Evolutionary conservation across 2,329 filamentous ascomycete species (phyloP).

Genomic region (Monosporascus sp.): DNA sequence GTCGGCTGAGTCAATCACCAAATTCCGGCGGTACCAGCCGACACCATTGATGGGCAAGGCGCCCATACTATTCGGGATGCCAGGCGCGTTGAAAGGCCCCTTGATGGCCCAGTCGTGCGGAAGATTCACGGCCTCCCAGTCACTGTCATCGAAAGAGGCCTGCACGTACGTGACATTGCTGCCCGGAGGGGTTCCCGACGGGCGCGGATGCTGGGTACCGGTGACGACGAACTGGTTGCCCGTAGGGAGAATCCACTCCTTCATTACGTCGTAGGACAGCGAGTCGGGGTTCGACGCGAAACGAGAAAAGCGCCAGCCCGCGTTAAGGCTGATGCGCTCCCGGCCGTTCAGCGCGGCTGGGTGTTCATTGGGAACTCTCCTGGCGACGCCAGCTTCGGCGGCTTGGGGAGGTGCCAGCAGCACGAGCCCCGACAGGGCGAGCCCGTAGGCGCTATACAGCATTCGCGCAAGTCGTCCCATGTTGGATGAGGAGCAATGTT

Average conservation of each 20-base stretch:
- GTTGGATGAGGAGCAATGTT: neutral
- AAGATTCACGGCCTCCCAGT: conserved; percentile 34
- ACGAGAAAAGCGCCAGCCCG: conserved; percentile 29
- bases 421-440: neutral
- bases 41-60: conserved; percentile 47
- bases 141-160: conserved; percentile 20
- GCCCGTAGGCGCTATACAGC: neutral
- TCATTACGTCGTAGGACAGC: conserved; percentile 27
- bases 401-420: neutral
- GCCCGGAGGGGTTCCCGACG: conserved; percentile 18
- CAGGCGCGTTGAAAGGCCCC: conserved; percentile 31
- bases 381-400: neutral
- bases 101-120: conserved; percentile 42
- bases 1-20: conserved; percentile 20
- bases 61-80: conserved; percentile 34
- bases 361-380: neutral
- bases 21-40: conserved; percentile 41
- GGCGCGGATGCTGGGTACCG: conserved; percentile 19
- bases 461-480: neutral
- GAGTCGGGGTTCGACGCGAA: conserved; percentile 29
- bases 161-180: conserved; percentile 23
- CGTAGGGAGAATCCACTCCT: conserved; percentile 28
- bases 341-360: conserved; percentile 10
- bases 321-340: conserved; percentile 29
- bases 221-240: conserved; percentile 25